These are phyloP conservation scores for Paecilomyces sp. DNA, from an alignment of 2,329 filamentous ascomycete genomes.

Conservation along the genomic window DNA sequence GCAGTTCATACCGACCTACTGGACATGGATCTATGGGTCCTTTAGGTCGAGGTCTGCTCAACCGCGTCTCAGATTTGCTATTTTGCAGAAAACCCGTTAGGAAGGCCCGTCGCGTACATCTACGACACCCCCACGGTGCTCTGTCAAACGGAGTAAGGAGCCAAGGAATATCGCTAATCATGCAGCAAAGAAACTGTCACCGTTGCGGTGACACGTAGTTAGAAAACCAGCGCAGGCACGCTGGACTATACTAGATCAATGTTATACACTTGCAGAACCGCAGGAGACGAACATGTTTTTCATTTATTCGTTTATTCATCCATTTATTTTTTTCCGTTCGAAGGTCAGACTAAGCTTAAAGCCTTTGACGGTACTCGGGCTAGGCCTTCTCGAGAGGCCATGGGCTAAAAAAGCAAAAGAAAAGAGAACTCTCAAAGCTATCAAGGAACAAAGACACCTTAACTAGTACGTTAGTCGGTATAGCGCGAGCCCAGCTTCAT, in stretches of 20 bases:
- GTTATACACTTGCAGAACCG: background rate
- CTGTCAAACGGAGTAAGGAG: background rate
- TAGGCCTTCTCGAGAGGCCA: background rate
- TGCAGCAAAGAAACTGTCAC: background rate
- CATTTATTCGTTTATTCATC: background rate
- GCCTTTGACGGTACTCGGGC: background rate
- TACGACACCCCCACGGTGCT: background rate
- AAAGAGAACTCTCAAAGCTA: background rate
- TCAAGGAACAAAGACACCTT: background rate
- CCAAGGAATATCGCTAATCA: background rate
- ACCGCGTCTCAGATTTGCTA: background rate
- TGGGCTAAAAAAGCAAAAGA: background rate
- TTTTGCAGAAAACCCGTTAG: background rate
- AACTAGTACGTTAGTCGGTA: background rate
- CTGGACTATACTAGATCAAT: background rate
- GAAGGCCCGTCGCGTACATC: background rate
- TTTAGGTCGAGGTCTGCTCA: background rate
- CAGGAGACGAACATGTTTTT: background rate
- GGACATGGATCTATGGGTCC: background rate
- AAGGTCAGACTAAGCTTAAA: background rate
- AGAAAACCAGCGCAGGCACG: background rate
- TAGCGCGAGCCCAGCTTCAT: background rate
- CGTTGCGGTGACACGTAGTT: background rate
- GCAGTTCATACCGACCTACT: background rate
- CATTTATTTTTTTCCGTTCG: background rate